These are phyloP conservation scores for Phytophthora citricola DNA, from an alignment of 352 stramenopile genomes.

Conservation along the genomic window DNA sequence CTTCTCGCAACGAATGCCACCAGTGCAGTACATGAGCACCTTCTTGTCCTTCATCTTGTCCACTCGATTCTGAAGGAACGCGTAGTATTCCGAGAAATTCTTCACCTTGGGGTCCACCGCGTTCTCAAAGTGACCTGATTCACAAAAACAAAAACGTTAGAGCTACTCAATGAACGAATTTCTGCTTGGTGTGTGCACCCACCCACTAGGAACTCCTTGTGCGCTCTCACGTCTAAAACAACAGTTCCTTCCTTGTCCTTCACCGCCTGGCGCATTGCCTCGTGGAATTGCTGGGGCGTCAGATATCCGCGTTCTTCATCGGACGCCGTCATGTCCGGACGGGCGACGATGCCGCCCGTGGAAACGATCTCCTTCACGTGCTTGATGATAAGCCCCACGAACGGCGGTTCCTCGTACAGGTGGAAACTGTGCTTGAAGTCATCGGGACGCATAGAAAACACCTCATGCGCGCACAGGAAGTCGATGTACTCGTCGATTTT, in stretches of 20 bases:
- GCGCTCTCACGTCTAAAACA: constrained; percentile 66
- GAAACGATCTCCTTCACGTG: constrained; percentile 84
- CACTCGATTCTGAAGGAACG: constrained; percentile 63
- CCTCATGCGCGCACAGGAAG: constrained; percentile 56
- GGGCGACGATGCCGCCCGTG: constrained; percentile 54
- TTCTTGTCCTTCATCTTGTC: constrained; percentile 77
- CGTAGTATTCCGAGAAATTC: constrained; percentile 82
- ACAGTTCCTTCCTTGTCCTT: constrained; percentile 56
- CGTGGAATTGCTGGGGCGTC: constrained; percentile 81
- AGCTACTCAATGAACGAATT: not conserved
- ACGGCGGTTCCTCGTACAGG: constrained; percentile 42
- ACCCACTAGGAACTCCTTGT: constrained; percentile 68
- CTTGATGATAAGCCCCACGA: constrained; percentile 75
- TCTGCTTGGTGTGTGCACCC: not conserved
- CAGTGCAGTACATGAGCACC: constrained; percentile 84
- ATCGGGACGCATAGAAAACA: constrained; percentile 61
- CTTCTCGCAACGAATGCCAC: constrained; percentile 81
- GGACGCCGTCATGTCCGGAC: constrained; percentile 61
- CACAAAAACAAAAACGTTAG: constrained; percentile 1
- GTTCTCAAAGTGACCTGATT: constrained; percentile 67
- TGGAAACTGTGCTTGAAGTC: constrained; percentile 84
- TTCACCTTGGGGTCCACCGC: constrained; percentile 72
- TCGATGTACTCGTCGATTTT: constrained; percentile 74
- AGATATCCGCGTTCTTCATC: constrained; percentile 73
- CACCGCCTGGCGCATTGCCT: constrained; percentile 52